A percentile compares a stretch with the other conserved stretches of the same genome.
Conservation (phyloP, 352 stramenopile genomes). For the Pythium phragmiticola region DNA sequence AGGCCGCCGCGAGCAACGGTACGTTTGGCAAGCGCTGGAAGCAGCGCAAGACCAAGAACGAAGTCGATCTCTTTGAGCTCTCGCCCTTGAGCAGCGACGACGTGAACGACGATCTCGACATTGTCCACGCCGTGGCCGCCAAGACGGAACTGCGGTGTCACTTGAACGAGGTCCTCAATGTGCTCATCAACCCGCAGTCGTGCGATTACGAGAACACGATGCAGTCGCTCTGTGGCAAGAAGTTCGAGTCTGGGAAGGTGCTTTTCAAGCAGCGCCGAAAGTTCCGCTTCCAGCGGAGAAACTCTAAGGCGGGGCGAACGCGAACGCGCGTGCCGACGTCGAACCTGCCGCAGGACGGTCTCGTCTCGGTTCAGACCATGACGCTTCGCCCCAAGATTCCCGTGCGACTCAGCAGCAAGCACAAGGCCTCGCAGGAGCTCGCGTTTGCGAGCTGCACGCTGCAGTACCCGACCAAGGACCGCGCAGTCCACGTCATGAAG, state of each 20-base stretch:
- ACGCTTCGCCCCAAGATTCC: neutral
- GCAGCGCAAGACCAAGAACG: conserved; percentile 29
- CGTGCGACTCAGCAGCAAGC: conserved; percentile 7
- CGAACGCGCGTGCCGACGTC: too few relatives aligned
- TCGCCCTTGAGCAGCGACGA: conserved; percentile 19
- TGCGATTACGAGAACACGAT: conserved; percentile 47
- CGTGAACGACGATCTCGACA: conserved; percentile 40
- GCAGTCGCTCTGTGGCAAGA: conserved; percentile 45
- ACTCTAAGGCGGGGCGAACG: neutral
- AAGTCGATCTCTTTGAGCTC: conserved; percentile 50
- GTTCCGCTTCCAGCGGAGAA: neutral
- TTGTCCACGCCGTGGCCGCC: conserved; percentile 50
- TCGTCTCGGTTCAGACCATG: neutral
- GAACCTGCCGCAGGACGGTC: conserved; percentile 6
- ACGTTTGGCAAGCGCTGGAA: conserved; percentile 39
- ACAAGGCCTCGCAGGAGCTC: conserved; percentile 53
- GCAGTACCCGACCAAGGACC: conserved; percentile 40
- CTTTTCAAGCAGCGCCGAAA: conserved; percentile 34
- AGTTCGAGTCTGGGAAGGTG: conserved; percentile 47
- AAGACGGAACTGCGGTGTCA: conserved; percentile 56
- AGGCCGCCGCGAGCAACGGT: conserved; percentile 20
- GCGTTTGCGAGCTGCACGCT: conserved; percentile 49
- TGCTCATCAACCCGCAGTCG: conserved; percentile 48
- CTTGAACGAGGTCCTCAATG: conserved; percentile 66
- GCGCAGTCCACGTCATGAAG: conserved; percentile 63